These are phyloP conservation scores for Rubroboletus satanas DNA, from an alignment of 768 basidiomycete genomes.

Conservation along the genomic window DNA sequence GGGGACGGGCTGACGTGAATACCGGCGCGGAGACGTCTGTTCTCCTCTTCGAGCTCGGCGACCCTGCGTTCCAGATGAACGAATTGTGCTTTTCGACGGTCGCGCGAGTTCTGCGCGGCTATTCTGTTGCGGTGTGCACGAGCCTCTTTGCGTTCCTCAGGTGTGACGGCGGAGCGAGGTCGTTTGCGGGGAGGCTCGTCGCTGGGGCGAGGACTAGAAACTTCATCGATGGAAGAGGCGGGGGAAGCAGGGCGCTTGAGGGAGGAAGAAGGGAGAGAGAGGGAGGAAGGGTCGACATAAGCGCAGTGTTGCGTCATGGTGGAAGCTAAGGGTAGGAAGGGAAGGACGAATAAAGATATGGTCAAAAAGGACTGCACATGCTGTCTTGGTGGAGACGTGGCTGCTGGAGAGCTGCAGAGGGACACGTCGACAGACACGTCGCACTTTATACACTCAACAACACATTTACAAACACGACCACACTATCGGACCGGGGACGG, in stretches of 20 bases:
- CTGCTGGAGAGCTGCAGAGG: conserved; percentile 10
- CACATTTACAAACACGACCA: conserved; percentile 25
- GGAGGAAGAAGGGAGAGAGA: conserved; percentile 37
- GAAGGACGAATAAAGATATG: conserved; percentile 21
- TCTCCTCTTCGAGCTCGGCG: conserved; percentile 78
- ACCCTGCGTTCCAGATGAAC: conserved; percentile 62
- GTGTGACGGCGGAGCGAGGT: conserved; percentile 53
- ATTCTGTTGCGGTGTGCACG: conserved; percentile 90
- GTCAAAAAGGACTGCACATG: conserved; percentile 15
- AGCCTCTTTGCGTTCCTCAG: conserved; percentile 83
- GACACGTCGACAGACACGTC: conserved; percentile 31
- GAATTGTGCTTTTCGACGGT: conserved; percentile 85
- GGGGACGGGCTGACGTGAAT: conserved; percentile 28
- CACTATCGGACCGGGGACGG: conserved; percentile 1
- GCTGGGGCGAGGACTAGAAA: conserved; percentile 4
- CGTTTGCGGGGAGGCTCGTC: conserved; percentile 70
- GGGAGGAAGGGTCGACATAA: conserved; percentile 38
- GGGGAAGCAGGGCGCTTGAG: conserved; percentile 30
- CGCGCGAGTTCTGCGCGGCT: conserved; percentile 90
- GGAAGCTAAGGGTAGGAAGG: not conserved
- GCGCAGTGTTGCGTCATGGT: conserved; percentile 25
- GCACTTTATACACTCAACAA: conserved; percentile 26
- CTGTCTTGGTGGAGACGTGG: conserved; percentile 18
- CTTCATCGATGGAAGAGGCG: conserved; percentile 14
- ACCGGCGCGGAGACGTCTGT: conserved; percentile 65